phyloP scores from a whole-genome alignment of 768 basidiomycete genomes.

The Boletus speciosus region DNA sequence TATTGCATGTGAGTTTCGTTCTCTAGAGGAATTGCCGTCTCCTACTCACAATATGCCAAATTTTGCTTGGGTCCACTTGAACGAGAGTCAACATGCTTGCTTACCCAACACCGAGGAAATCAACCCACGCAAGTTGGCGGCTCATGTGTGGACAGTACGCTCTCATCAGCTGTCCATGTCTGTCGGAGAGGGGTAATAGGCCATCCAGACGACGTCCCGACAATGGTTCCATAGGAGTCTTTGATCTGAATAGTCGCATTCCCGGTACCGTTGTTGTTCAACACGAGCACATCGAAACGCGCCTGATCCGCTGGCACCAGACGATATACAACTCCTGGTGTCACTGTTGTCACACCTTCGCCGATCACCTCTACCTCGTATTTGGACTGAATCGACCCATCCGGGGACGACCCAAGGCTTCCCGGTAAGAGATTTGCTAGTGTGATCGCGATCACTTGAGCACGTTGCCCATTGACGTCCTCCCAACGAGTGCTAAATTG shows the following conservation, averaged over 20 bases:
- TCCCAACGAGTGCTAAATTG: conserved; percentile 49
- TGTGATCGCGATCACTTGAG: conserved; percentile 50
- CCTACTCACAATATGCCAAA: conserved; percentile 46
- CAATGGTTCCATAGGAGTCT: conserved; percentile 31
- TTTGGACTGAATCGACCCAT: conserved; percentile 31
- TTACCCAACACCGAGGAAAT: conserved; percentile 14
- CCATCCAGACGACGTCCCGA: conserved; percentile 39
- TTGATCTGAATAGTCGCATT: conserved; percentile 33
- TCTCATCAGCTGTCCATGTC: conserved; percentile 38
- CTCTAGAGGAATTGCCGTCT: neutral
- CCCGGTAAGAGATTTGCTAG: conserved; percentile 48
- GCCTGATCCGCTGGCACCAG: conserved; percentile 50
- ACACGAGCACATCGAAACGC: conserved; percentile 46
- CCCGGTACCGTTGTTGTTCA: conserved; percentile 30
- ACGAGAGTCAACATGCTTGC: neutral
- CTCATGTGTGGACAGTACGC: conserved; percentile 43
- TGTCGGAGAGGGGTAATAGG: conserved; percentile 36
- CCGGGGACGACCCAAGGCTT: conserved; percentile 18
- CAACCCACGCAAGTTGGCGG: conserved; percentile 50
- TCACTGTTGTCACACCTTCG: conserved; percentile 40
- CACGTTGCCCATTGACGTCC: conserved; percentile 34
- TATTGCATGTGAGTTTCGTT: conserved; percentile 15
- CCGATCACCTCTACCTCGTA: conserved; percentile 39
- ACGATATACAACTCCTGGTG: conserved; percentile 40
- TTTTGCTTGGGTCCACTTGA: conserved; percentile 49